Evolutionary conservation across 805 yeast species (phyloP).

Genomic region (Saturnispora kantuleensis): DNA sequence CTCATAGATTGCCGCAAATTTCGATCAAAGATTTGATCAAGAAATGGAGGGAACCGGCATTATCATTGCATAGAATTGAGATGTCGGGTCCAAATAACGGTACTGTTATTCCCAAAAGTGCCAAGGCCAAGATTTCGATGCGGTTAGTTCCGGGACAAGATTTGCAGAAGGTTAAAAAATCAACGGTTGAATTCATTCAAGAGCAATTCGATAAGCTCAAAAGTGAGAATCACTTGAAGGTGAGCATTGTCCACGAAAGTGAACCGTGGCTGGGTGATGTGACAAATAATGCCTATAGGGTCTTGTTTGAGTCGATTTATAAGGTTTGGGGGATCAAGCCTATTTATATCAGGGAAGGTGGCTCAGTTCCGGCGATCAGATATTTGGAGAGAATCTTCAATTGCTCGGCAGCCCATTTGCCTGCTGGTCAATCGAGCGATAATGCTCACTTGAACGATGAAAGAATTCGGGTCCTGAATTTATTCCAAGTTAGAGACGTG

Average conservation of each 20-base stretch:
- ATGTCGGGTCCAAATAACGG: conserved; percentile 88
- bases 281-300: conserved; percentile 58
- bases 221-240: conserved; percentile 51
- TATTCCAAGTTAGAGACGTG: conserved; percentile 63
- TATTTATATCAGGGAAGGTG: conserved; percentile 87
- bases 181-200: conserved; percentile 38
- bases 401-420: conserved; percentile 92
- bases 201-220: conserved; percentile 38
- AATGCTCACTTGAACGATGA: conserved; percentile 91
- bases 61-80: conserved; percentile 73
- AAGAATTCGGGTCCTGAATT: conserved; percentile 65
- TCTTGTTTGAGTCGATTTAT: conserved; percentile 51
- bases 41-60: conserved; percentile 85
- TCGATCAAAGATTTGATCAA: conserved; percentile 48
- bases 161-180: conserved; percentile 42
- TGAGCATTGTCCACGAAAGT: conserved; percentile 70
- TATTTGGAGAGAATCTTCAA: conserved; percentile 69
- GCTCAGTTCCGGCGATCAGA: conserved; percentile 86
- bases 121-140: conserved; percentile 67
- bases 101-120: conserved; percentile 81
- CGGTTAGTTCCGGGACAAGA: conserved; percentile 88
- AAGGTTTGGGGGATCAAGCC: conserved; percentile 77
- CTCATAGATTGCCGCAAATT: conserved; percentile 26
- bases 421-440: conserved; percentile 93
- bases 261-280: conserved; percentile 97